Percentiles rank a stretch among this genome's conserved stretches.
phyloP scores from a whole-genome alignment of 2,329 filamentous ascomycete genomes.

The Cladosporium cucumerinum region DNA sequence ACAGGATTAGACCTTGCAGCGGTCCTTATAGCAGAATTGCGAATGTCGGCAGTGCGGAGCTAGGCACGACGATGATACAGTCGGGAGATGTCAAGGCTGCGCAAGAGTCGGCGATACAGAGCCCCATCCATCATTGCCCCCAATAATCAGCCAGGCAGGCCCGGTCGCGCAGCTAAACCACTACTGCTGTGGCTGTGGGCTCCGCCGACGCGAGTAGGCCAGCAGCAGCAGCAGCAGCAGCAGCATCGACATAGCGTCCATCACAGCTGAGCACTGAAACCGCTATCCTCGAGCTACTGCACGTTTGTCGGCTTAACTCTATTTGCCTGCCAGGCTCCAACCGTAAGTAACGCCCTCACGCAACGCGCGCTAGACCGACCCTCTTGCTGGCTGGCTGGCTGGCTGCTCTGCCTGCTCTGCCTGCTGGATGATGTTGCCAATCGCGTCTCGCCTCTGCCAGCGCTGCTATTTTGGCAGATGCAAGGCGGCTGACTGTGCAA shows the following conservation, averaged over 20 bases:
- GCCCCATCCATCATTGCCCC: neutral
- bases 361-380: slow-evolving; percentile 3
- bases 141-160: neutral
- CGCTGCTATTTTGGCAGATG: slow-evolving; percentile 7
- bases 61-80: slow-evolving; percentile 11
- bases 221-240: neutral
- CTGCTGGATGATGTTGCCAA: neutral
- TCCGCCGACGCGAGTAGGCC: slow-evolving; percentile 3
- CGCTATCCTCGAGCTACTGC: slow-evolving; percentile 3
- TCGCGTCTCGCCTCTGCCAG: neutral
- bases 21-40: slow-evolving; percentile 13
- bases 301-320: slow-evolving; percentile 11
- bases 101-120: neutral
- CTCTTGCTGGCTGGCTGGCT: neutral
- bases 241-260: slow-evolving; percentile 8
- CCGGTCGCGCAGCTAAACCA: slow-evolving; percentile 6
- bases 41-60: slow-evolving; percentile 13
- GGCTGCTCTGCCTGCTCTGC: neutral
- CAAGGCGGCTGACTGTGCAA: slow-evolving; percentile 4
- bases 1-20: slow-evolving; percentile 14
- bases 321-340: slow-evolving; percentile 5
- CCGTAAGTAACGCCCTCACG: slow-evolving; percentile 1
- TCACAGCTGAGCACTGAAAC: slow-evolving; percentile 7
- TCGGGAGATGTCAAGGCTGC: slow-evolving; percentile 1
- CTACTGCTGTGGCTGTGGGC: neutral